phyloP scores from a whole-genome alignment of 176 grass and related monocot species.

The maize (Zea mays) region Zm-B73-REFERENCE-NAM-5.0 NC_050100.1:178272001-178272500 shows the following conservation, averaged over 20 bases:
- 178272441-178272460: conserved; percentile 10
- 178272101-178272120: conserved; percentile 6
- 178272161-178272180: background rate
- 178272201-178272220: conserved; percentile 21
- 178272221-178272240: background rate
- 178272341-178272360: background rate
- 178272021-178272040: conserved; percentile 43
- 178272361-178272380: conserved; percentile 23
- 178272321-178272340: background rate
- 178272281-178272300: background rate
- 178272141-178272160: background rate
- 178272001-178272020: conserved; percentile 1
- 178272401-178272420: conserved; percentile 20
- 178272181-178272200: background rate
- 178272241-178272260: too few species aligned
- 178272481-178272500: background rate
- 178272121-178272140: background rate
- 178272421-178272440: conserved; percentile 42
- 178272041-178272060: conserved; percentile 43
- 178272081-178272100: conserved; percentile 19
- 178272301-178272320: background rate
- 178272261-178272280: conserved; percentile 1
- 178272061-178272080: conserved; percentile 20
- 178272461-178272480: background rate
- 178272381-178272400: conserved; percentile 36